phyloP scores from a whole-genome alignment of 257 asterid species.

The Misopates orontium region DNA sequence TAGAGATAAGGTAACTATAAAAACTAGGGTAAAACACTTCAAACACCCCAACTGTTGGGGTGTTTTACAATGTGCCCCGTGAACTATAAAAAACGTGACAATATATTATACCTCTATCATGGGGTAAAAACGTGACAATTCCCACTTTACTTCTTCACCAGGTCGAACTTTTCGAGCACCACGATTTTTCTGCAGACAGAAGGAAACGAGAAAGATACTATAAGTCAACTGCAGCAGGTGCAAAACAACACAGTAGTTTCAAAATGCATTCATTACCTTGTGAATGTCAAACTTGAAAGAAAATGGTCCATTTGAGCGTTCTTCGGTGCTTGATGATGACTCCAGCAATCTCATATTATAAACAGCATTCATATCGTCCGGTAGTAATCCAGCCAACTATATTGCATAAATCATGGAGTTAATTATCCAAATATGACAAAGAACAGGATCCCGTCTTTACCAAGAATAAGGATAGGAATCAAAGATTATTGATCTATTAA shows the following conservation, averaged over 20 bases:
- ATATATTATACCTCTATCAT: constrained; percentile 67
- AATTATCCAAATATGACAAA: constrained; percentile 8
- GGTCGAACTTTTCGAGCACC: constrained; percentile 86
- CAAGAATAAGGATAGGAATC: background rate
- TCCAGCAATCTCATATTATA: constrained; percentile 92
- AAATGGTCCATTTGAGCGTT: constrained; percentile 67
- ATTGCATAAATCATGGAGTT: constrained; percentile 28
- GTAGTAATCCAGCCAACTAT: constrained; percentile 84
- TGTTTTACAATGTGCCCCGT: too few species aligned
- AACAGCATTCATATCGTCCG: constrained; percentile 84
- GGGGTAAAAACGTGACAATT: constrained; percentile 92
- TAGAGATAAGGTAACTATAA: background rate
- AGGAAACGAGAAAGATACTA: constrained; percentile 14
- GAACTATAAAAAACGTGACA: too few species aligned
- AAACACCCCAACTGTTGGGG: too few species aligned
- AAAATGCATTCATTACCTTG: constrained; percentile 57
- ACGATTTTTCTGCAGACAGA: constrained; percentile 71
- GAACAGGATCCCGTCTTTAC: background rate
- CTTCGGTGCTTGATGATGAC: constrained; percentile 66
- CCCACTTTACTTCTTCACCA: constrained; percentile 81
- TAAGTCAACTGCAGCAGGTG: constrained; percentile 23
- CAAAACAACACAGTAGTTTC: constrained; percentile 20
- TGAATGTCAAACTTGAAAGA: constrained; percentile 87
- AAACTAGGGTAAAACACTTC: too few species aligned
- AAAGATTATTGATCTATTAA: background rate